Conservation (phyloP, 495 filamentous ascomycete genomes). For the Lophium mytilinum region DNA sequence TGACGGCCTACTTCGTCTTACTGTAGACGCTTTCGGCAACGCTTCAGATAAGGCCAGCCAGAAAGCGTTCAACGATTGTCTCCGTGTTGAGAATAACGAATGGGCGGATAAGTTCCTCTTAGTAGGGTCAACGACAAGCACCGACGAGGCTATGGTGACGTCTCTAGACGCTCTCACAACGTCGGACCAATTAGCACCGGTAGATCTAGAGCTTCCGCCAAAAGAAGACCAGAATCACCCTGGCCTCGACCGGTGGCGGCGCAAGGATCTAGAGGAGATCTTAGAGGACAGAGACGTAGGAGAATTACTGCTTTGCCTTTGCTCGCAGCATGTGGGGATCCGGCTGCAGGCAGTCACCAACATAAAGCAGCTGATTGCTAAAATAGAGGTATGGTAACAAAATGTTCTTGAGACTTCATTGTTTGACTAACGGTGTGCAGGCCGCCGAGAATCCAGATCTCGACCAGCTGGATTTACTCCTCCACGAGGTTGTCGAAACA, state of each 20-base stretch:
- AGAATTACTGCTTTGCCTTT: slow-evolving; percentile 64
- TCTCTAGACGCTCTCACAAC: neutral
- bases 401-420: slow-evolving; percentile 28
- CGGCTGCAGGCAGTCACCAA: slow-evolving; percentile 66
- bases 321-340: slow-evolving; percentile 62
- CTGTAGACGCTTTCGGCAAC: slow-evolving; percentile 36
- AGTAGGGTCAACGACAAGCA: neutral
- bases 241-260: slow-evolving; percentile 57
- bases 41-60: slow-evolving; percentile 10
- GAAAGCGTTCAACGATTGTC: slow-evolving; percentile 8
- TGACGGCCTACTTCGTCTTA: slow-evolving; percentile 33
- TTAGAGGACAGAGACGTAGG: slow-evolving; percentile 62
- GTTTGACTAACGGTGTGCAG: slow-evolving; percentile 12
- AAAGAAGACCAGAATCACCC: slow-evolving; percentile 47
- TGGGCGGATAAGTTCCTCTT: slow-evolving; percentile 14
- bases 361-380: slow-evolving; percentile 54
- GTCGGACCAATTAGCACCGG: slow-evolving; percentile 1
- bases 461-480: slow-evolving; percentile 63
- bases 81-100: slow-evolving; percentile 19
- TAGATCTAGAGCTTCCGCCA: slow-evolving; percentile 28
- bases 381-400: slow-evolving; percentile 49
- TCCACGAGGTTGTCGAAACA: slow-evolving; percentile 72
- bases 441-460: slow-evolving; percentile 59
- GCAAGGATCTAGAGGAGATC: slow-evolving; percentile 63
- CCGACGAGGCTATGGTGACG: neutral